Evolutionary conservation across 805 yeast species (phyloP).

Genomic region (Scheffersomyces ergatensis): DNA sequence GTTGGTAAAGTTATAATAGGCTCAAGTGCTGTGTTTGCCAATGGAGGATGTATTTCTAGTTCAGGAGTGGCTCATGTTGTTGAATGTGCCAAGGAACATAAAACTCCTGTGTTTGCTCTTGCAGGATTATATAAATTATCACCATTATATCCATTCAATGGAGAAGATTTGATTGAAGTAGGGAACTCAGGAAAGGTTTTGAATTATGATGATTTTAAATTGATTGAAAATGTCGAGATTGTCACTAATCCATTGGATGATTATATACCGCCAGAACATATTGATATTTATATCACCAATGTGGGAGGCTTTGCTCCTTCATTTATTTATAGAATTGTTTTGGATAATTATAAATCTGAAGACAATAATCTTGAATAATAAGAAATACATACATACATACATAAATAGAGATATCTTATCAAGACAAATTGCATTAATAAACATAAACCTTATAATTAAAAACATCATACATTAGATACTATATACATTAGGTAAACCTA

Average conservation of each 20-base stretch:
- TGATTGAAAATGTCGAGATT: constrained; percentile 73
- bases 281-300: constrained; percentile 92
- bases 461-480: too few species aligned
- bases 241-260: constrained; percentile 83
- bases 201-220: constrained; percentile 65
- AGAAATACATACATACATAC: too few species aligned
- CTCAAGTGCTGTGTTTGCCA: constrained; percentile 88
- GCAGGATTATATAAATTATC: constrained; percentile 92
- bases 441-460: too few species aligned
- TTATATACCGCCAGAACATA: constrained; percentile 89
- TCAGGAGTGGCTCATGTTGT: constrained; percentile 92
- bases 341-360: constrained; percentile 87
- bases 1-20: constrained; percentile 96
- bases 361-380: constrained; percentile 61
- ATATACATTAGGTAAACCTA: too few species aligned
- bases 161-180: constrained; percentile 80
- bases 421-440: too few species aligned
- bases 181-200: constrained; percentile 91
- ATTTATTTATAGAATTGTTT: constrained; percentile 89
- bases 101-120: constrained; percentile 94
- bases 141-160: constrained; percentile 88
- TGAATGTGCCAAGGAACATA: constrained; percentile 92
- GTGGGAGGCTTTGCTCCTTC: constrained; percentile 96
- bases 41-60: constrained; percentile 89
- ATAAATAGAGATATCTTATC: too few species aligned